Percentiles rank a stretch among this genome's conserved stretches.
phyloP scores from a whole-genome alignment of 192 early-diverging fungal genomes.

The Geranomyces variabilis region DNA sequence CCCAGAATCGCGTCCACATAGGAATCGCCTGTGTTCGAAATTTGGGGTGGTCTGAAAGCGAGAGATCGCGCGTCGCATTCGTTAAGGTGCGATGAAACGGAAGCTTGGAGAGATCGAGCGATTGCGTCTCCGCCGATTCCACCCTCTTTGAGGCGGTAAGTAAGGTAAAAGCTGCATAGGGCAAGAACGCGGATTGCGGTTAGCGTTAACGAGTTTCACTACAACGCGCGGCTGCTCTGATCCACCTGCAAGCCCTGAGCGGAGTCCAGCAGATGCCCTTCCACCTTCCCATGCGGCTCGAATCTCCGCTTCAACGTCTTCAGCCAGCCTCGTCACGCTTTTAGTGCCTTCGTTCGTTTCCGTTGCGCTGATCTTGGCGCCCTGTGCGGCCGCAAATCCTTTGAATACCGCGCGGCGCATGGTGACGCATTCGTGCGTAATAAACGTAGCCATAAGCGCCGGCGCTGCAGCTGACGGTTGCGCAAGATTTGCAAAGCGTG shows the following conservation, averaged over 20 bases:
- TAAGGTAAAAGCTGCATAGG: slow-evolving; percentile 1
- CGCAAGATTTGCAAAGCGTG: background rate
- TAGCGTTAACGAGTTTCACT: background rate
- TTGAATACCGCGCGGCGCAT: slow-evolving; percentile 40
- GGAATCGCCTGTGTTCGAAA: slow-evolving; percentile 22
- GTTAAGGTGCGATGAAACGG: slow-evolving; percentile 22
- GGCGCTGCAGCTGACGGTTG: background rate
- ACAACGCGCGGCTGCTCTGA: background rate
- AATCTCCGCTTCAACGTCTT: slow-evolving; percentile 9
- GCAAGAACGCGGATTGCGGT: background rate
- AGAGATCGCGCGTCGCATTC: slow-evolving; percentile 24
- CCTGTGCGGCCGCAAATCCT: slow-evolving; percentile 24
- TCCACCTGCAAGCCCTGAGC: slow-evolving; percentile 25
- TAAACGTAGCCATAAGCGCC: slow-evolving; percentile 15
- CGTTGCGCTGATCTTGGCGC: slow-evolving; percentile 8
- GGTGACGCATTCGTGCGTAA: slow-evolving; percentile 34
- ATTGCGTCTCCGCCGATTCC: background rate
- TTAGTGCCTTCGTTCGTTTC: background rate
- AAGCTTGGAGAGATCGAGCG: background rate
- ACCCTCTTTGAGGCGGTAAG: background rate
- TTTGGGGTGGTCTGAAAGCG: slow-evolving; percentile 21
- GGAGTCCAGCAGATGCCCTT: slow-evolving; percentile 18
- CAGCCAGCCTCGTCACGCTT: background rate
- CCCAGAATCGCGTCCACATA: slow-evolving; percentile 28
- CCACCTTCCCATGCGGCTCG: slow-evolving; percentile 27